Percentiles rank a stretch among this genome's conserved stretches.
phyloP scores from a whole-genome alignment of 148 eudicot species.

The Spergularia marina region DNA sequence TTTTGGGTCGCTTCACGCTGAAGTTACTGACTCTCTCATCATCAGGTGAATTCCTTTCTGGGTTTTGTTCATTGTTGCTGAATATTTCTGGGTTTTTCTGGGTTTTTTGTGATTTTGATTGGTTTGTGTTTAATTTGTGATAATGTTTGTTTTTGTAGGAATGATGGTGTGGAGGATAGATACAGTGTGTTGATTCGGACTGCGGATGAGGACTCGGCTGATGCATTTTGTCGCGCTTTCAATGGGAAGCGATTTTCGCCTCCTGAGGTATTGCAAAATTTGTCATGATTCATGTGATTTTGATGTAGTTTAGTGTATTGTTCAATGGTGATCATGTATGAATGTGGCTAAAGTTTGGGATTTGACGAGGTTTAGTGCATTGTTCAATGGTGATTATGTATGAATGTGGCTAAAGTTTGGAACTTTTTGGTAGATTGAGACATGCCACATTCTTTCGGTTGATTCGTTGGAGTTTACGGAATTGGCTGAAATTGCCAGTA shows the following conservation, averaged over 20 bases:
- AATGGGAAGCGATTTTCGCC: conserved; percentile 83
- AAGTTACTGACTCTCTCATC: conserved; percentile 54
- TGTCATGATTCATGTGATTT: neutral
- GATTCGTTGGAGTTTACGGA: conserved; percentile 52
- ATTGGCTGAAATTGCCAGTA: conserved; percentile 57
- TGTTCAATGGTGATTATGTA: neutral
- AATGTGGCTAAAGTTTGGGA: neutral
- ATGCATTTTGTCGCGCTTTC: conserved; percentile 65
- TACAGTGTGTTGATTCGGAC: conserved; percentile 75
- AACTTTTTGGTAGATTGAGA: conserved; percentile 52
- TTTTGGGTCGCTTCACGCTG: conserved; percentile 43
- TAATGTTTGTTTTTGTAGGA: conserved; percentile 39
- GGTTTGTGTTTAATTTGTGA: neutral
- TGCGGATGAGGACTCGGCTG: conserved; percentile 52
- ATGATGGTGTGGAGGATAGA: conserved; percentile 87
- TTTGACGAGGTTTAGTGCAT: neutral
- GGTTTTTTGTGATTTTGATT: conserved; percentile 12
- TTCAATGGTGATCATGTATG: neutral
- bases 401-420: neutral
- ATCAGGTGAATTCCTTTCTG: conserved; percentile 45
- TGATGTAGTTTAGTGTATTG: neutral
- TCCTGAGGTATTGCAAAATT: conserved; percentile 52
- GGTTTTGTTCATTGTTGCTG: neutral
- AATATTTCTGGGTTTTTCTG: neutral
- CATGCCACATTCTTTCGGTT: conserved; percentile 70